Evolutionary conservation across 208 protist genomes (phyloP).

Genomic region (Trypanosoma rangeli): DNA sequence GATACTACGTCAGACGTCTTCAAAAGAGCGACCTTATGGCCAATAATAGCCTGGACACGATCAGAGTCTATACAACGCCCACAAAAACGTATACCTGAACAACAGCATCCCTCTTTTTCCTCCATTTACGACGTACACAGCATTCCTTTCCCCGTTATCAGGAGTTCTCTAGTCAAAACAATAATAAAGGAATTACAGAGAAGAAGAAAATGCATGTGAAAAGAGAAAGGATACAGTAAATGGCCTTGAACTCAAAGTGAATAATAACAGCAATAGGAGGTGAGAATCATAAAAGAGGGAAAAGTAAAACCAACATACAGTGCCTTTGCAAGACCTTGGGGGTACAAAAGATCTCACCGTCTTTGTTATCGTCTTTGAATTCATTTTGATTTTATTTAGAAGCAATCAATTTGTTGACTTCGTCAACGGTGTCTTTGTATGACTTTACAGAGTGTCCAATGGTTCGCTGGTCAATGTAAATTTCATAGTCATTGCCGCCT

Average conservation of each 20-base stretch:
- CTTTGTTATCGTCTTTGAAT: not conserved
- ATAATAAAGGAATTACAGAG: slow-evolving; percentile 20
- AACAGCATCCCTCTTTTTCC: slow-evolving; percentile 37
- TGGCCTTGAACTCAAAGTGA: not conserved
- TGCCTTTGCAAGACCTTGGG: not conserved
- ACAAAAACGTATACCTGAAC: slow-evolving; percentile 80
- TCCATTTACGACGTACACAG: not conserved
- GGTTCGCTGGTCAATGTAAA: slow-evolving; percentile 90
- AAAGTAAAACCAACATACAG: not conserved
- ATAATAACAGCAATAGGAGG: not conserved
- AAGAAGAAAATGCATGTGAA: slow-evolving; percentile 4
- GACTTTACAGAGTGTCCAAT: slow-evolving; percentile 94
- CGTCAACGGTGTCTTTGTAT: slow-evolving; percentile 95
- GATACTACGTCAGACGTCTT: slow-evolving; percentile 42
- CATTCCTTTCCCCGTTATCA: not conserved
- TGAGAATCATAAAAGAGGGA: not conserved
- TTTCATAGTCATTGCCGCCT: slow-evolving; percentile 99
- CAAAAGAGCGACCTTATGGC: slow-evolving; percentile 31
- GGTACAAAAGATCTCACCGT: not conserved
- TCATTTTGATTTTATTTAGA: slow-evolving; percentile 34
- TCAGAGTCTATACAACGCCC: slow-evolving; percentile 44
- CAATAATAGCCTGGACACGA: slow-evolving; percentile 54
- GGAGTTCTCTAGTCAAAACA: not conserved
- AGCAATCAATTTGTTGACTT: slow-evolving; percentile 77
- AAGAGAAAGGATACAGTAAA: slow-evolving; percentile 5